Evolutionary conservation across 2,329 filamentous ascomycete genomes (phyloP).

Genomic region (Aspergillus viridinutans): DNA sequence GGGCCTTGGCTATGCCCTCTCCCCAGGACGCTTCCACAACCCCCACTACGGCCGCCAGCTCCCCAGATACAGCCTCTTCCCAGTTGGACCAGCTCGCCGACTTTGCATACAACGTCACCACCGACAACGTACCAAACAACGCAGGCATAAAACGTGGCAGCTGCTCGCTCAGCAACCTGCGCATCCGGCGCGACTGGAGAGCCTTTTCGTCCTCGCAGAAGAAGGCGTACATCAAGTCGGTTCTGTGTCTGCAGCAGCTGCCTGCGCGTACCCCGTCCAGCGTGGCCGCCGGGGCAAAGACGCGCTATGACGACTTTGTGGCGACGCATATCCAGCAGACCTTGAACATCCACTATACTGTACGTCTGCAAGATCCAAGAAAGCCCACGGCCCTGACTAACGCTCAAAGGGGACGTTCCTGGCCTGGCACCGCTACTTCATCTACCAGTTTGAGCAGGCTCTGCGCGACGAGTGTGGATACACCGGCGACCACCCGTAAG

Average conservation of each 20-base stretch:
- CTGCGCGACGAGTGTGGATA: constrained; percentile 38
- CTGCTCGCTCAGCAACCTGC: constrained; percentile 15
- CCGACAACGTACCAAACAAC: constrained; percentile 3
- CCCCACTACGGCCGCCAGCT: constrained; percentile 5
- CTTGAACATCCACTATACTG: constrained; percentile 39
- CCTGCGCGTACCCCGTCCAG: constrained; percentile 33
- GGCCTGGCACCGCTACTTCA: constrained; percentile 35
- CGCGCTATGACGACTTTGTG: constrained; percentile 51
- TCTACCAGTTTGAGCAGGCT: constrained; percentile 28
- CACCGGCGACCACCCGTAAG: constrained; percentile 28
- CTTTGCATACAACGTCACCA: constrained; percentile 11
- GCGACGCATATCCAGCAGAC: constrained; percentile 49
- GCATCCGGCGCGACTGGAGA: constrained; percentile 26
- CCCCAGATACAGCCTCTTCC: constrained; percentile 6
- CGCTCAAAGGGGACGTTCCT: constrained; percentile 21
- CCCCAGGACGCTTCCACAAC: neutral
- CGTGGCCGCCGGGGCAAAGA: constrained; percentile 41
- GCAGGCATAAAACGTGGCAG: constrained; percentile 2
- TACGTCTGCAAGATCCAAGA: constrained; percentile 4
- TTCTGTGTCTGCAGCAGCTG: constrained; percentile 42
- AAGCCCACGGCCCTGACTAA: neutral
- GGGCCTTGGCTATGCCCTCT: constrained; percentile 12
- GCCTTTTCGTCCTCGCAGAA: constrained; percentile 31
- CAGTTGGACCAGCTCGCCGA: constrained; percentile 13
- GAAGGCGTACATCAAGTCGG: constrained; percentile 43